Evolutionary conservation across 1,139 yeast species (phyloP).

Genomic region (Geotrichum europaeum): DNA sequence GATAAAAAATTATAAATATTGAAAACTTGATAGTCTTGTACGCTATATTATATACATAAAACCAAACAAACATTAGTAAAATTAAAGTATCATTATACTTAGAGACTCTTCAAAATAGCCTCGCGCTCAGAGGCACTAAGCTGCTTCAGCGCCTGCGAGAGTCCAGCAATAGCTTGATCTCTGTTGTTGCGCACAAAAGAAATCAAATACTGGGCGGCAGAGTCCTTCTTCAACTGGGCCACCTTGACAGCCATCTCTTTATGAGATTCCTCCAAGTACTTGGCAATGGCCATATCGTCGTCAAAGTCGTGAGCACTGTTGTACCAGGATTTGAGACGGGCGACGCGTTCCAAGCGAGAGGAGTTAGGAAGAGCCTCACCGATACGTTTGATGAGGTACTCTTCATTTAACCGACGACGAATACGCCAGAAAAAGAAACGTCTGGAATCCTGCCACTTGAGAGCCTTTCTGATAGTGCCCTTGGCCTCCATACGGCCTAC

Average conservation of each 20-base stretch:
- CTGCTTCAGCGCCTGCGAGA: conserved; percentile 55
- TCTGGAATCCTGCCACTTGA: conserved; percentile 83
- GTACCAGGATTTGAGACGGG: conserved; percentile 83
- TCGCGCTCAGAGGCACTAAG: conserved; percentile 59
- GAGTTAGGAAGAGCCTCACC: conserved; percentile 57
- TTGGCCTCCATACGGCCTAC: conserved; percentile 96
- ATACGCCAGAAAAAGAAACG: conserved; percentile 98
- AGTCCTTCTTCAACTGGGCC: conserved; percentile 44
- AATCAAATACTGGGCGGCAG: conserved; percentile 23
- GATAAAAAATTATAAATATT: too few species aligned
- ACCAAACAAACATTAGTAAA: not conserved
- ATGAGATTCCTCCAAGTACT: conserved; percentile 81
- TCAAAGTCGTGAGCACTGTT: conserved; percentile 66
- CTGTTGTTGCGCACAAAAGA: conserved; percentile 38
- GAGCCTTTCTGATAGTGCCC: conserved; percentile 78
- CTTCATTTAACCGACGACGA: conserved; percentile 93
- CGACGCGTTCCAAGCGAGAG: conserved; percentile 71
- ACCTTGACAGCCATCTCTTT: conserved; percentile 54
- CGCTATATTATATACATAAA: not conserved
- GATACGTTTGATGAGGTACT: conserved; percentile 72
- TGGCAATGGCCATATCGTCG: conserved; percentile 73
- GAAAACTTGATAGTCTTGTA: not conserved
- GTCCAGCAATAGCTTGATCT: conserved; percentile 48
- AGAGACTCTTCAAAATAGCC: conserved; percentile 37
- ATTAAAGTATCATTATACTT: not conserved